Conservation (phyloP, 768 basidiomycete genomes). For the Trametes gibbosa region DNA sequence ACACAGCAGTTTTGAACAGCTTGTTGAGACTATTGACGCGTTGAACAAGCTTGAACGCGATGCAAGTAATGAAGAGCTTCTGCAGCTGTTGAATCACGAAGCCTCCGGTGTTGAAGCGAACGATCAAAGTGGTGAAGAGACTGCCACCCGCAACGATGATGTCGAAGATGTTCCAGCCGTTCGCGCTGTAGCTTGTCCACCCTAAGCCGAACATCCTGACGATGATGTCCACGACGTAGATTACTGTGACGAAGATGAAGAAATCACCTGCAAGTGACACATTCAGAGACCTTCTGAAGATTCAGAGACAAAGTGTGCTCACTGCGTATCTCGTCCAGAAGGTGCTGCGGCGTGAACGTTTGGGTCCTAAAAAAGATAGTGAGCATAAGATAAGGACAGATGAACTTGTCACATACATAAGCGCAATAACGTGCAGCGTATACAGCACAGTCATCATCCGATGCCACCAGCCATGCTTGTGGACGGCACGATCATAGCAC, state of each 20-base stretch:
- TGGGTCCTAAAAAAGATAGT: conserved; percentile 59
- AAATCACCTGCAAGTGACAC: conserved; percentile 54
- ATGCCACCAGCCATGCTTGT: conserved; percentile 94
- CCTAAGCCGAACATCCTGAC: conserved; percentile 86
- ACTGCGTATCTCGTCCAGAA: conserved; percentile 62
- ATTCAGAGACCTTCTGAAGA: background rate
- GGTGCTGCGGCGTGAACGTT: conserved; percentile 53
- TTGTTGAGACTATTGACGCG: conserved; percentile 85
- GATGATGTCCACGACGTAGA: conserved; percentile 74
- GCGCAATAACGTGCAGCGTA: conserved; percentile 72
- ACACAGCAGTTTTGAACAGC: conserved; percentile 95
- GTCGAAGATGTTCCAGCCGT: conserved; percentile 96
- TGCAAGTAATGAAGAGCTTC: conserved; percentile 89
- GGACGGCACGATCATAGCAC: conserved; percentile 90
- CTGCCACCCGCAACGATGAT: conserved; percentile 76
- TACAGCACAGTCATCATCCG: conserved; percentile 76
- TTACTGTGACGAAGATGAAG: conserved; percentile 67
- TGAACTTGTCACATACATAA: conserved; percentile 58
- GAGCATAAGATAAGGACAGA: background rate
- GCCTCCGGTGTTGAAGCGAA: conserved; percentile 51
- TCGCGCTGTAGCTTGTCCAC: conserved; percentile 76
- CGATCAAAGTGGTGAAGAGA: conserved; percentile 76
- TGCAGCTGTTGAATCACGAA: conserved; percentile 67
- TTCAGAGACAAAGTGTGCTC: conserved; percentile 23
- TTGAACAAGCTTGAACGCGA: conserved; percentile 93